Percentiles rank a stretch among this genome's conserved stretches.
Evolutionary conservation across 2,329 filamentous ascomycete genomes (phyloP).

Genomic region (Dactylella cylindrospora): DNA sequence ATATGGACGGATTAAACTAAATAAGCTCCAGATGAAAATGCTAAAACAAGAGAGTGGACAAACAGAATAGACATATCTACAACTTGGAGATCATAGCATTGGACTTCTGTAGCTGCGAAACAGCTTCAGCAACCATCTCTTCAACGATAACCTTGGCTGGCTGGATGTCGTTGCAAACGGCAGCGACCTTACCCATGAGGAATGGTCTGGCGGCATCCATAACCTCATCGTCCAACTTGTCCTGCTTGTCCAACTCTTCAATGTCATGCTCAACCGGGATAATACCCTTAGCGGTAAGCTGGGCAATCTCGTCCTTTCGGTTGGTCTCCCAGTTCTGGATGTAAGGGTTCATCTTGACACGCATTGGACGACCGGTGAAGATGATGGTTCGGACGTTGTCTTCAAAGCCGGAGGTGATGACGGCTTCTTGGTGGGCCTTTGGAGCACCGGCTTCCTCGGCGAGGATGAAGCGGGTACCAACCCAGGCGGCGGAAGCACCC

Average conservation of each 20-base stretch:
- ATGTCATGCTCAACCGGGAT: conserved; percentile 94
- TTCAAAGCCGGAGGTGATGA: conserved; percentile 85
- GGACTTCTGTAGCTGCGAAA: conserved; percentile 59
- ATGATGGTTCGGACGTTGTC: conserved; percentile 97
- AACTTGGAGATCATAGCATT: conserved; percentile 41
- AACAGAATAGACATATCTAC: conserved; percentile 20
- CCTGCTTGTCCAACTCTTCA: conserved; percentile 66
- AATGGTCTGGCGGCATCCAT: conserved; percentile 89
- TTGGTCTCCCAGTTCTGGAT: conserved; percentile 96
- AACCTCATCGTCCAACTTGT: conserved; percentile 75
- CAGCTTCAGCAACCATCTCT: conserved; percentile 84
- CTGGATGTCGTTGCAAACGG: conserved; percentile 91
- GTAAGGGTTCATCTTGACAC: conserved; percentile 90
- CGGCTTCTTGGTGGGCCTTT: conserved; percentile 90
- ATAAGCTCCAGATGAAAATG: conserved; percentile 41
- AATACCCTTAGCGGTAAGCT: conserved; percentile 81
- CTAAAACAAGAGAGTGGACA: conserved; percentile 25
- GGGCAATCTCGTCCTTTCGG: conserved; percentile 84
- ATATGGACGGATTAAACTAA: conserved; percentile 8
- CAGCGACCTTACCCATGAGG: conserved; percentile 95
- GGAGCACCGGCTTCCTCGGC: conserved; percentile 92
- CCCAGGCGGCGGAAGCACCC: conserved; percentile 89
- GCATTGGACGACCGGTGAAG: conserved; percentile 93
- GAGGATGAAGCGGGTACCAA: conserved; percentile 93
- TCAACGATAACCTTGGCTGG: conserved; percentile 87